Base-by-base conservation (phyloP, 208 protist species). In the Strigomonas oncopelti region DNA sequence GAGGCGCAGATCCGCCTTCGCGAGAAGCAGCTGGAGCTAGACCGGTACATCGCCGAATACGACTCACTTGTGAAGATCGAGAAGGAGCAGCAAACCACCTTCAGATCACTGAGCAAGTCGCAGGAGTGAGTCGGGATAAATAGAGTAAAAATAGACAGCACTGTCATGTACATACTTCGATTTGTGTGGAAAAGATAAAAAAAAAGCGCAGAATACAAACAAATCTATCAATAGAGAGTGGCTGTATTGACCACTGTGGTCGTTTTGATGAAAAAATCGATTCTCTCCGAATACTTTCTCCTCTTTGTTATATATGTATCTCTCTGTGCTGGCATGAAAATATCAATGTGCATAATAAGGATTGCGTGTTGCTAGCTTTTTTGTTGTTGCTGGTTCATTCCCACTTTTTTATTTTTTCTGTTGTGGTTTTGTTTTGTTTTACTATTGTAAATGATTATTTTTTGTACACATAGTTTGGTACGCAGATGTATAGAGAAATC, bases 1-100 rank as follows among this genome's bases (percentile, higher is more conserved):
- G 91, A 96, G 76, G 87, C 85, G 11, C 84, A 93, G 65, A 75
- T 96, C 24, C 84, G 87, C 16, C 71, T 96, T 20, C 86, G 85
- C 7, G 91, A 96, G 65, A 94, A 94, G 69, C 86, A 93, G 66
- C 88, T 87, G 61, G 88, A 96, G 77, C 71, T 94, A 24, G 91
- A 96, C 70, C 84, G 91, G n/a, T 91, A 96, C 77, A 69, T 89
- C 8, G 82, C 86, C 3, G 88, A 96, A 73, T 93, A 96, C 72
- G 81, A 93, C 27, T 92, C 88, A 0, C 81, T 96, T 1, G 67
- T 80, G 42, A 90, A 88, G 61, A 78, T 96, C 18, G 91, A 92
- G 62, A 77, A 87, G 65, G 84, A 94, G 59, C 91, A 96, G 67
- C 75, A 91, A 72, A 72, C 80, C 1, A 83, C 81, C 38, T 92